A percentile compares a stretch with the other conserved stretches of the same genome.
Conservation (phyloP, 306 rosid genomes). For the Trifolium fragiferum region DNA sequence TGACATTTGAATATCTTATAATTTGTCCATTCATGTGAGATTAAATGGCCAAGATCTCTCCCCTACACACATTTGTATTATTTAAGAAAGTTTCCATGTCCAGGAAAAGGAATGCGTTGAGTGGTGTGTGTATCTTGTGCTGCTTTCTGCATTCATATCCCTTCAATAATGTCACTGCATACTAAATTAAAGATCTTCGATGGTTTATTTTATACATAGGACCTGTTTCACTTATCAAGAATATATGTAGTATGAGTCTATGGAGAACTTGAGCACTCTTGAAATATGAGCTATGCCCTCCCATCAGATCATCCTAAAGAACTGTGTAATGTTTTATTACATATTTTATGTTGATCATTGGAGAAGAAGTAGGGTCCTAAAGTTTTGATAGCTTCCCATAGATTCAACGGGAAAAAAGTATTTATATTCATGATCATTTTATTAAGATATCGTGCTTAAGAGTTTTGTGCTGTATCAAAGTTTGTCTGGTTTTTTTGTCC, state of each 20-base stretch:
- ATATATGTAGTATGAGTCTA: neutral
- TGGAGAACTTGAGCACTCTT: neutral
- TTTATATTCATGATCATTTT: conserved; percentile 16
- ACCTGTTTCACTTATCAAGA: conserved; percentile 22
- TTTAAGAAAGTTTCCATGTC: neutral
- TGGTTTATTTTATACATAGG: conserved; percentile 8
- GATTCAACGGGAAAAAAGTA: neutral
- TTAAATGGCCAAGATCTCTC: neutral
- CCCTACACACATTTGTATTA: neutral
- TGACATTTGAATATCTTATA: neutral
- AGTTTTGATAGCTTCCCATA: conserved; percentile 1
- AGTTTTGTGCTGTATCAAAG: conserved; percentile 10
- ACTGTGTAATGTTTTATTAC: neutral
- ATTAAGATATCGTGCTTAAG: neutral
- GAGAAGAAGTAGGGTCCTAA: conserved; percentile 8
- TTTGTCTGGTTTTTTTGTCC: conserved; percentile 3
- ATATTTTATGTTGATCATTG: conserved; percentile 5
- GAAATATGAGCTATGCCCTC: conserved; percentile 5
- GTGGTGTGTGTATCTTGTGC: conserved; percentile 10
- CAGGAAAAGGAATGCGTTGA: conserved; percentile 6
- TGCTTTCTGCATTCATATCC: conserved; percentile 26
- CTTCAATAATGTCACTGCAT: conserved; percentile 15
- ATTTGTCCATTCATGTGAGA: neutral
- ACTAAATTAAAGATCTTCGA: conserved; percentile 20
- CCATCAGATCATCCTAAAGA: conserved; percentile 2